These are phyloP conservation scores for Neocallimastix lanati DNA, from an alignment of 192 early-diverging fungal species.

Conservation along the genomic window DNA sequence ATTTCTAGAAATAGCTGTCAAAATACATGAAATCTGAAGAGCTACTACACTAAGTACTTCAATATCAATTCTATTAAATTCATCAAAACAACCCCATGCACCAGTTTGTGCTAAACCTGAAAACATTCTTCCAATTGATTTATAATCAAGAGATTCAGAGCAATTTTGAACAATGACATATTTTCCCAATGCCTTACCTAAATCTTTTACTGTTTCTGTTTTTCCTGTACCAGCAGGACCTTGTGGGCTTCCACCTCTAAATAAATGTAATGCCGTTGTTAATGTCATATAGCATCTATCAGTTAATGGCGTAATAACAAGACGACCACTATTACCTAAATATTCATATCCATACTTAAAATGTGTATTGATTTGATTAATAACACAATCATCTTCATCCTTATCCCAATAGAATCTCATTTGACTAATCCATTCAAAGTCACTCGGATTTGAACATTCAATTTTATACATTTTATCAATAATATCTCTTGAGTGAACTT, in stretches of 20 bases:
- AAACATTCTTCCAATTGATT: neutral
- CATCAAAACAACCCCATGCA: neutral
- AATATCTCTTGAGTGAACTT: slow-evolving; percentile 37
- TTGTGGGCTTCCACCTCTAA: neutral
- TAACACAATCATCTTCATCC: slow-evolving; percentile 42
- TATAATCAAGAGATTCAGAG: neutral
- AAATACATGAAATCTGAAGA: neutral
- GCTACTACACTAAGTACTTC: neutral
- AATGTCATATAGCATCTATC: neutral
- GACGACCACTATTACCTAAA: neutral
- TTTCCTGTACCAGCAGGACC: neutral
- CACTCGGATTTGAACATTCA: neutral
- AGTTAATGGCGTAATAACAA: neutral
- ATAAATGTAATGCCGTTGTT: neutral
- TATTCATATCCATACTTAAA: slow-evolving; percentile 8
- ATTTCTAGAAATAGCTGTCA: neutral
- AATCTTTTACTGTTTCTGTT: neutral
- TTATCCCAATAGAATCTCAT: slow-evolving; percentile 10
- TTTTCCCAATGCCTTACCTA: neutral
- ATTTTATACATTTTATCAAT: neutral
- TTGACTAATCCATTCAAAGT: neutral
- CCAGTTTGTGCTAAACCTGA: neutral
- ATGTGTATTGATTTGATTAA: slow-evolving; percentile 39
- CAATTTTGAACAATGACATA: neutral
- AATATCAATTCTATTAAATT: neutral